These are phyloP conservation scores for Arachis stenosperma DNA, from an alignment of 306 rosid species.

Conservation along the genomic window DNA sequence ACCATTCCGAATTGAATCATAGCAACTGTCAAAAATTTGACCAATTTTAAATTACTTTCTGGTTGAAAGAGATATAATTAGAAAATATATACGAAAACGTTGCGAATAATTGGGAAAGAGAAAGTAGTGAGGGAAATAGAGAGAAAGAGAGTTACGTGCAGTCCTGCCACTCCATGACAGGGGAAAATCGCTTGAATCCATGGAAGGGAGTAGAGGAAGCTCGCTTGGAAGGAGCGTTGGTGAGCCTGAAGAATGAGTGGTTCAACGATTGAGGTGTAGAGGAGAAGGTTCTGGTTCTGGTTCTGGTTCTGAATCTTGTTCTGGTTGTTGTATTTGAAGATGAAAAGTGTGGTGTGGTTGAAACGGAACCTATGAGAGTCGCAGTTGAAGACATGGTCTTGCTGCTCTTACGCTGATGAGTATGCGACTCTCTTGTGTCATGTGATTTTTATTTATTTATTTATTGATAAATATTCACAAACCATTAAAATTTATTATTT, in stretches of 20 bases:
- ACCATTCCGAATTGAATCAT: background rate
- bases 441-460: background rate
- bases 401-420: background rate
- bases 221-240: constrained; percentile 41
- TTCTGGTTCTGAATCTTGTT: constrained; percentile 32
- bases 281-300: constrained; percentile 38
- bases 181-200: constrained; percentile 51
- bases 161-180: constrained; percentile 98
- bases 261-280: constrained; percentile 44
- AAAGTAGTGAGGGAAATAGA: background rate
- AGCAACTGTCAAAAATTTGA: background rate
- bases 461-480: background rate
- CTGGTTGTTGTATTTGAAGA: constrained; percentile 8
- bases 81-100: background rate
- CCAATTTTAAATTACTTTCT: background rate
- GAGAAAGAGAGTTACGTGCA: constrained; percentile 62
- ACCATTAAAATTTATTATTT: too few relatives aligned
- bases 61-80: background rate
- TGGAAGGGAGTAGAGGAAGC: constrained; percentile 47
- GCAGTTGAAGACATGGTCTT: constrained; percentile 55
- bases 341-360: constrained; percentile 36
- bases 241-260: constrained; percentile 47
- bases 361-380: constrained; percentile 26
- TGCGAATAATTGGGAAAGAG: background rate
- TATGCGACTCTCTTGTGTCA: background rate